Percentiles rank a stretch among this genome's conserved stretches.
phyloP scores from a whole-genome alignment of 345 rosid species.

The Cochlearia excelsa region DNA sequence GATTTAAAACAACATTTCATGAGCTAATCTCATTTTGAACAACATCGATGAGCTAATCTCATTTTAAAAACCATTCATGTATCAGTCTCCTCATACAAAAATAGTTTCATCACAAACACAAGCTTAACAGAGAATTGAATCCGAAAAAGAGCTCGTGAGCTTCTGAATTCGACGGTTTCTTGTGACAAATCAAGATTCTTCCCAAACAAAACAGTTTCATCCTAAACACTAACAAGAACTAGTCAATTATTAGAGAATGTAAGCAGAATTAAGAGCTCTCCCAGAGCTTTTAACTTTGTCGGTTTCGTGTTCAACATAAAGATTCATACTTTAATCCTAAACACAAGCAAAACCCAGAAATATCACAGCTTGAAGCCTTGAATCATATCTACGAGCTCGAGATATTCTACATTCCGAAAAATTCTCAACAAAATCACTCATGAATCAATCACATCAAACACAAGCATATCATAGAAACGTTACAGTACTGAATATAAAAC shows the following conservation, averaged over 20 bases:
- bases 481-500: no score
- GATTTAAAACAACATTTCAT: no score
- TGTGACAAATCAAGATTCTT: neutral
- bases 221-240: neutral
- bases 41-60: no score
- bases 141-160: neutral
- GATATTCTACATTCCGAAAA: no score
- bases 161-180: neutral
- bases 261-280: neutral
- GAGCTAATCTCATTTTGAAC: no score
- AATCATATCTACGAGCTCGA: neutral
- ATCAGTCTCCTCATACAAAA: neutral
- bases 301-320: neutral
- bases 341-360: neutral
- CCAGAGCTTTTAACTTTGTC: neutral
- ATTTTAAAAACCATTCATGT: no score
- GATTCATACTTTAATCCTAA: neutral
- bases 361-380: neutral
- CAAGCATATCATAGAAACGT: no score
- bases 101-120: neutral
- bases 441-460: no score
- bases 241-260: no score
- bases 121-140: conserved; percentile 32
- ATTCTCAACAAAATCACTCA: no score
- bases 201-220: neutral